Evolutionary conservation across 2,329 filamentous ascomycete genomes (phyloP).

Genomic region (Arthrobotrys musiformis): DNA sequence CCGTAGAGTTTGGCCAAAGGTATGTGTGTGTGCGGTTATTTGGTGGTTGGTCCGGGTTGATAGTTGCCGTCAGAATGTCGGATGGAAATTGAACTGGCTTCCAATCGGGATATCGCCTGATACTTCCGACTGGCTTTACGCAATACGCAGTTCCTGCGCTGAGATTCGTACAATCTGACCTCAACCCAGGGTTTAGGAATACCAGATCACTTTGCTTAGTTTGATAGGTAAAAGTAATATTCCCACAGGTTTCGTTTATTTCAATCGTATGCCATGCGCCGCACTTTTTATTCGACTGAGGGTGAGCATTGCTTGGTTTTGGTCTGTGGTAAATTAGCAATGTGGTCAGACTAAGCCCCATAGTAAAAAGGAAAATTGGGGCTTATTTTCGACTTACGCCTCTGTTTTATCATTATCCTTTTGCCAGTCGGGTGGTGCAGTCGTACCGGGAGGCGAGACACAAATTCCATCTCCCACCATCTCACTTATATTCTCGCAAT

Average conservation of each 20-base stretch:
- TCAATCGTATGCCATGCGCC: constrained; percentile 13
- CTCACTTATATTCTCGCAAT: neutral
- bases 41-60: neutral
- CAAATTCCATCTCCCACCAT: constrained; percentile 20
- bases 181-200: constrained; percentile 11
- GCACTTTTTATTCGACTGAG: constrained; percentile 12
- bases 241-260: neutral
- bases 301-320: constrained; percentile 19
- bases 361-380: neutral
- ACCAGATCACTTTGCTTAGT: constrained; percentile 7
- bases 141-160: constrained; percentile 16
- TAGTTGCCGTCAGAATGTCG: constrained; percentile 13
- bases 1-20: constrained; percentile 24
- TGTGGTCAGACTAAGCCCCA: neutral
- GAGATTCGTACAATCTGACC: constrained; percentile 11
- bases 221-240: neutral
- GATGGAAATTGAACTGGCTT: constrained; percentile 4
- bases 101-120: constrained; percentile 14
- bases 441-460: constrained; percentile 6
- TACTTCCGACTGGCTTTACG: constrained; percentile 13
- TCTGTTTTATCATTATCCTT: constrained; percentile 2
- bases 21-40: constrained; percentile 9
- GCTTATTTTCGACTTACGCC: neutral
- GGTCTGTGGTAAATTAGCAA: neutral
- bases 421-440: constrained; percentile 2